Evolutionary conservation across 139 green algal genomes (phyloP), one percentile per base, ranked within the genome.

Genomic region (Coccomyxa sp.): DNA sequence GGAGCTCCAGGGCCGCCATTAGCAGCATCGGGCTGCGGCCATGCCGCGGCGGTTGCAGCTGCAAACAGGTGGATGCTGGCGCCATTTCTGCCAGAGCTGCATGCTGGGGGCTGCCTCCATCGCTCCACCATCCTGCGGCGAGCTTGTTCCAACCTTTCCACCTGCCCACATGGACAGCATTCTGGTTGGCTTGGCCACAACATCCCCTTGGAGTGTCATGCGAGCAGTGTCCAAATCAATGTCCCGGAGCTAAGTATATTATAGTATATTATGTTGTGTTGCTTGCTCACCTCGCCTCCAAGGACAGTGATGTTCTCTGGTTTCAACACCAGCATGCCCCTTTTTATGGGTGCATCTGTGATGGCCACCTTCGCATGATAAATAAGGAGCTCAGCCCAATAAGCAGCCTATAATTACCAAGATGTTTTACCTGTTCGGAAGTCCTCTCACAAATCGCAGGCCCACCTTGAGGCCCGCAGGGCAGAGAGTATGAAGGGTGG

Each of bases 291-390:
- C 82, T 87, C 59, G 1, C 93, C 92, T 0, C 93, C 93, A 32
- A 95, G 85, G 31, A 95, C 81, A 13, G 38, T 80, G 1, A 88
- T 85, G 76, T 93, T 94, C 28, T 92, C 83, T 0, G 91, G 90
- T 18, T 84, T 87, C 74, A 96, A 88, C 76, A 95, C 82, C 85
- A 96, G 80, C 76, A 92, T 84, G 51, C 93, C 93, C 1, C 89
- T 78, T 16, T 85, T 84, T 27, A 95, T 77, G 3, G 31, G 59
- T 9, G 87, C 84, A 67, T 91, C 87, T 31, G 87, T 83, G 25
- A 96, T 38, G 11, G 93, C 76, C 63, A 95, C 80, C 91, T 95
- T 88, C 83, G 82, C 38, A 68, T 13, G 1, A 32, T 38, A 74
- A 9, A 51, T 74, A 17, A 51, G 67, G 58, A 18, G 25, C 21